phyloP scores from a whole-genome alignment of 805 yeast genomes.

The Candida golubevii region DNA sequence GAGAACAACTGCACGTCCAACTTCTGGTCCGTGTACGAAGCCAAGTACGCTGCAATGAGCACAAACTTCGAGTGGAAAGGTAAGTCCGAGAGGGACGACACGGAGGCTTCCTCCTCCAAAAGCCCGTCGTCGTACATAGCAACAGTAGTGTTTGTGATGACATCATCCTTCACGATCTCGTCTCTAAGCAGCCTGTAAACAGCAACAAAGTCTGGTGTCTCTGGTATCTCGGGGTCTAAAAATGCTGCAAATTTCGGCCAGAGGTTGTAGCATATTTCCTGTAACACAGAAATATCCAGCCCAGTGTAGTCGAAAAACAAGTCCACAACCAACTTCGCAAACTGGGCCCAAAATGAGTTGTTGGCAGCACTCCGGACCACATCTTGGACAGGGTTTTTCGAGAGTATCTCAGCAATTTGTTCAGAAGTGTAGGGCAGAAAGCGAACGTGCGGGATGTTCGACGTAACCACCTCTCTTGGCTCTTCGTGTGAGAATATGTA shows the following conservation, averaged over 20 bases:
- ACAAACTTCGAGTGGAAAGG: constrained; percentile 63
- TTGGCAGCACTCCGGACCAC: constrained; percentile 4
- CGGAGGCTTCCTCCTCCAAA: constrained; percentile 16
- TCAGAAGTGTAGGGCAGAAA: constrained; percentile 36
- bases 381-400: constrained; percentile 2
- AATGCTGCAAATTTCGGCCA: constrained; percentile 35
- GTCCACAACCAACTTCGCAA: constrained; percentile 42
- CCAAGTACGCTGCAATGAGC: constrained; percentile 77
- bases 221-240: constrained; percentile 19
- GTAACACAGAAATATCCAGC: constrained; percentile 33
- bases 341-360: constrained; percentile 37
- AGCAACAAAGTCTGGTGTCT: constrained; percentile 28
- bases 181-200: constrained; percentile 30
- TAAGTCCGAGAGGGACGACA: constrained; percentile 35
- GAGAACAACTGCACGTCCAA: constrained; percentile 71
- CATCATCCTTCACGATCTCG: constrained; percentile 26
- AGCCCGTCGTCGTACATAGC: constrained; percentile 22
- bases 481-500: constrained; percentile 40
- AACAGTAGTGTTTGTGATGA: constrained; percentile 29
- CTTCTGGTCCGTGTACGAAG: constrained; percentile 69
- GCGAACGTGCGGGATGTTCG: constrained; percentile 36
- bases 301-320: constrained; percentile 45
- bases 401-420: constrained; percentile 35
- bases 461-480: constrained; percentile 34
- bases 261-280: constrained; percentile 25